phyloP scores from a whole-genome alignment of 202 grass and related monocot species.

The Panicum virgatum region DNA sequence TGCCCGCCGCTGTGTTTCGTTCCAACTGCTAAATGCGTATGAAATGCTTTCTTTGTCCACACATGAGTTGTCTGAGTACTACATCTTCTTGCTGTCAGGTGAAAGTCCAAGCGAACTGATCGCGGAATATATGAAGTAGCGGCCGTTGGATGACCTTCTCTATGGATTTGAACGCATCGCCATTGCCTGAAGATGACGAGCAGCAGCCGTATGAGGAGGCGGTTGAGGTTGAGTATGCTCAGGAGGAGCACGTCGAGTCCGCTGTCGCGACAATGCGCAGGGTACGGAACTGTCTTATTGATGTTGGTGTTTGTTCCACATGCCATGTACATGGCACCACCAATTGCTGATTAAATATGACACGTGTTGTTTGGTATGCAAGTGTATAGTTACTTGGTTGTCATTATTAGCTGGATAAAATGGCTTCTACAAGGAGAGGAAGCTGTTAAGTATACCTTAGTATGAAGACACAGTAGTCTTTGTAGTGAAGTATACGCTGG shows the following conservation, averaged over 20 bases:
- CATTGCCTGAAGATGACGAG: slow-evolving; percentile 93
- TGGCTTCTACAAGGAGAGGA: neutral
- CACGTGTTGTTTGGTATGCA: neutral
- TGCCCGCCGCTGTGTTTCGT: neutral
- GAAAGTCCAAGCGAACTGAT: neutral
- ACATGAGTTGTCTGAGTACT: neutral
- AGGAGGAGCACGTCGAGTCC: slow-evolving; percentile 77
- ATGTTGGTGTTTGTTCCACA: neutral
- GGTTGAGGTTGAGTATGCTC: slow-evolving; percentile 57
- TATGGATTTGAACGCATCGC: slow-evolving; percentile 96
- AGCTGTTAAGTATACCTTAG: neutral
- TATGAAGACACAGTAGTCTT: neutral
- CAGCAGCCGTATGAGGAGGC: slow-evolving; percentile 68
- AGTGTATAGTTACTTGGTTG: neutral
- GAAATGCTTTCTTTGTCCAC: neutral
- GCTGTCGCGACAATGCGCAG: slow-evolving; percentile 73
- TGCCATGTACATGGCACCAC: neutral
- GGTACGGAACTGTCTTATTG: slow-evolving; percentile 39
- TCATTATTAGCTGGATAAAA: slow-evolving; percentile 12
- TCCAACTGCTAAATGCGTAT: neutral
- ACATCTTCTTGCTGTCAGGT: slow-evolving; percentile 24
- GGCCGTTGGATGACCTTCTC: slow-evolving; percentile 48
- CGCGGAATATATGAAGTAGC: slow-evolving; percentile 53
- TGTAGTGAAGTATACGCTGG: neutral
- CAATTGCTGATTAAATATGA: slow-evolving; percentile 8